Conservation (phyloP, 176 grass and related monocot genomes). For the Cymbopogon citratus region DNA sequence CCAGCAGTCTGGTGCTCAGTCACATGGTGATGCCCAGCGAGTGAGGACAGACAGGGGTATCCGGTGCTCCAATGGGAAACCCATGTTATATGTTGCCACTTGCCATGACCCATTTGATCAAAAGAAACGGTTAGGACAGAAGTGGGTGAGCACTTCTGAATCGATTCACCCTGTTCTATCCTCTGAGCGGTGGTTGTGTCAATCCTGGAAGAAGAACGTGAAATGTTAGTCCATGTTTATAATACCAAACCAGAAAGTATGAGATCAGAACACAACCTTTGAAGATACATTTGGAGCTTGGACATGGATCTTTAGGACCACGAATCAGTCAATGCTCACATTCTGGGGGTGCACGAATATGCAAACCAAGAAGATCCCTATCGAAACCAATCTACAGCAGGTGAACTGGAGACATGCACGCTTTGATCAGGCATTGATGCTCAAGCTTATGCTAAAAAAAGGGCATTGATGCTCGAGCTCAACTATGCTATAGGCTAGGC, state of each 20-base stretch:
- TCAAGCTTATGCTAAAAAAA: too few species aligned
- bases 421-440: neutral
- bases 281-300: neutral
- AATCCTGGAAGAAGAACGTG: neutral
- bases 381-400: neutral
- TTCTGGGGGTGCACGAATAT: neutral
- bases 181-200: neutral
- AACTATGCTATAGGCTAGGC: neutral
- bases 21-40: constrained; percentile 18
- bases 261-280: neutral
- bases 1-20: neutral
- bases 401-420: neutral
- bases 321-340: neutral
- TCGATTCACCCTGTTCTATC: neutral
- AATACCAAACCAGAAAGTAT: neutral
- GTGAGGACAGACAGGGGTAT: neutral
- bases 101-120: neutral
- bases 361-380: neutral
- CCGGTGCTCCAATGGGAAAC: neutral
- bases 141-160: neutral
- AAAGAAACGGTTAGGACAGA: neutral
- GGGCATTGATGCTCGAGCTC: neutral
- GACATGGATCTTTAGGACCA: neutral
- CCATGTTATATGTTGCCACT: constrained; percentile 18
- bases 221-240: neutral